Conservation (phyloP, 371 early-diverging fungal genomes). For the Mucor sp. region DNA sequence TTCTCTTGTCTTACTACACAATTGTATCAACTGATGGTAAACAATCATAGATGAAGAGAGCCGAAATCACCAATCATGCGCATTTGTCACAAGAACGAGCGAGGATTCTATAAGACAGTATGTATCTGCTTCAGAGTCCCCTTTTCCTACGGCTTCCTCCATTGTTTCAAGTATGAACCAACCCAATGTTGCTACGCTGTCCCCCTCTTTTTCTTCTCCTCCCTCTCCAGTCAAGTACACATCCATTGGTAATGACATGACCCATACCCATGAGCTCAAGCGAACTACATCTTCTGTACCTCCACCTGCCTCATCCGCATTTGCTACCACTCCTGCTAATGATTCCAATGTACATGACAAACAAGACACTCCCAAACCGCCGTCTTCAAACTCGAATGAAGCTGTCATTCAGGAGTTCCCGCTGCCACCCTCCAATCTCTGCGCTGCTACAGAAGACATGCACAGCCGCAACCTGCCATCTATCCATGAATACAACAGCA, state of each 20-base stretch:
- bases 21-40: slow-evolving; percentile 1
- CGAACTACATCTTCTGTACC: background rate
- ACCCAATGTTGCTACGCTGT: background rate
- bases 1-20: background rate
- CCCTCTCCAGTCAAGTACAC: background rate
- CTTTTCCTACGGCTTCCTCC: slow-evolving; percentile 12
- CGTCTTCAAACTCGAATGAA: background rate
- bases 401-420: background rate
- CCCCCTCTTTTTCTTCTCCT: background rate
- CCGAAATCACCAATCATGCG: background rate
- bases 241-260: background rate
- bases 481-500: background rate
- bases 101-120: slow-evolving; percentile 11
- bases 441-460: background rate
- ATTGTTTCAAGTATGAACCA: slow-evolving; percentile 4
- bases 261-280: background rate
- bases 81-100: slow-evolving; percentile 8
- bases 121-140: slow-evolving; percentile 11
- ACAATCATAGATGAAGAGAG: background rate
- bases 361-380: background rate
- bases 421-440: background rate
- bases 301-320: background rate
- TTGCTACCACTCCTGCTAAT: background rate
- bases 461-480: background rate
- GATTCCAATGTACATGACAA: background rate